Percentiles rank a stretch among this genome's conserved stretches.
phyloP scores from a whole-genome alignment of 768 basidiomycete genomes.

The Tulasnella calospora region DNA sequence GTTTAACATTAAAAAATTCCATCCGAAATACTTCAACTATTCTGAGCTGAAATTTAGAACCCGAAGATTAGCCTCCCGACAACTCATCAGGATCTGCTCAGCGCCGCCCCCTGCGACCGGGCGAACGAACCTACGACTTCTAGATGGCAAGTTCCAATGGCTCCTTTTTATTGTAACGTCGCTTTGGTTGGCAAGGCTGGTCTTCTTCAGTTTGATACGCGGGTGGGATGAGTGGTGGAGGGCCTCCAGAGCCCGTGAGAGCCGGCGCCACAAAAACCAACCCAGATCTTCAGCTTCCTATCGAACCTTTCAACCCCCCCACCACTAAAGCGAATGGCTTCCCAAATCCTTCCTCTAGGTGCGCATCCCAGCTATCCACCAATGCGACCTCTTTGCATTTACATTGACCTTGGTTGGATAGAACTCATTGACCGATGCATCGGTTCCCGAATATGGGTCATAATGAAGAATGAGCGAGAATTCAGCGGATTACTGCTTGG shows the following conservation, averaged over 20 bases:
- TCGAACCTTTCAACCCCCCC: not conserved
- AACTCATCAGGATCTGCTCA: not conserved
- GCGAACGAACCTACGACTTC: not conserved
- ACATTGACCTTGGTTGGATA: slow-evolving; percentile 34
- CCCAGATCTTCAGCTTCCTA: not conserved
- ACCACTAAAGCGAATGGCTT: slow-evolving; percentile 56
- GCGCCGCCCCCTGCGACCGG: not conserved
- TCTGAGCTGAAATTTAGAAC: not conserved
- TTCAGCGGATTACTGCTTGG: slow-evolving; percentile 92
- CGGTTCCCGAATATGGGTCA: slow-evolving; percentile 86
- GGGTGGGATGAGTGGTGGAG: not conserved
- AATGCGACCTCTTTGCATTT: not conserved
- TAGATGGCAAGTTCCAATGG: not conserved
- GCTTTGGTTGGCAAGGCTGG: not conserved
- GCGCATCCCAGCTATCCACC: slow-evolving; percentile 26
- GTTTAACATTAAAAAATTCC: slow-evolving; percentile 29
- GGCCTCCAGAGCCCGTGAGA: not conserved
- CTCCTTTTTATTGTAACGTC: not conserved
- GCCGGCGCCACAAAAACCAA: not conserved
- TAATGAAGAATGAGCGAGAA: slow-evolving; percentile 97
- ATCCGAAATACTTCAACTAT: not conserved
- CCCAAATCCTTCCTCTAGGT: slow-evolving; percentile 51
- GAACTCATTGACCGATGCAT: slow-evolving; percentile 97
- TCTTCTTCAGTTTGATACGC: not conserved
- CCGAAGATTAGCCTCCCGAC: too few species aligned